Evolutionary conservation across 179 eudicot species (phyloP).

Genomic region (Nepenthes alata): DNA sequence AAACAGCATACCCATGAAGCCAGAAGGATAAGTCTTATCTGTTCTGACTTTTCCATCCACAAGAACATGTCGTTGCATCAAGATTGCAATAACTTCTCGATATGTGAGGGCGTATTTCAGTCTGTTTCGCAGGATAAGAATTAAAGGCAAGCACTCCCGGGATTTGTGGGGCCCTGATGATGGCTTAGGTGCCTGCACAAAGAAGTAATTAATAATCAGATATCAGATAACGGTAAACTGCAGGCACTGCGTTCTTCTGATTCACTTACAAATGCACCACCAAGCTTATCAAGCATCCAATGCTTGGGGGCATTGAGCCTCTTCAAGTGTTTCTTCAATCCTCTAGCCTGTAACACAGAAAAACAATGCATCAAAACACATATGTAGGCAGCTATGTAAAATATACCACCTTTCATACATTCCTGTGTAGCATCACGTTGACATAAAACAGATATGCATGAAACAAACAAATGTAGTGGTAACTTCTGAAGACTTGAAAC

Average conservation of each 20-base stretch:
- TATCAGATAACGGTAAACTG: no score
- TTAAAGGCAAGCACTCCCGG: slow-evolving; percentile 43
- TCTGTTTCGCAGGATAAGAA: slow-evolving; percentile 41
- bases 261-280: slow-evolving; percentile 27
- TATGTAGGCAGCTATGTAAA: no score
- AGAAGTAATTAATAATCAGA: background rate
- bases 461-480: no score
- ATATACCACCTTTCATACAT: no score
- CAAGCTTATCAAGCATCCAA: slow-evolving; percentile 4
- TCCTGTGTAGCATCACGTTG: no score
- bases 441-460: no score
- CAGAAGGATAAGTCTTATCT: slow-evolving; percentile 16
- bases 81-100: slow-evolving; percentile 36
- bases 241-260: no score
- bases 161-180: slow-evolving; percentile 53
- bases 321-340: slow-evolving; percentile 50
- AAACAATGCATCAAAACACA: no score
- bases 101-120: slow-evolving; percentile 43
- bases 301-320: slow-evolving; percentile 3
- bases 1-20: slow-evolving; percentile 38
- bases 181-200: slow-evolving; percentile 44
- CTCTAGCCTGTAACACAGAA: slow-evolving; percentile 28
- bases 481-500: no score
- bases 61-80: slow-evolving; percentile 45
- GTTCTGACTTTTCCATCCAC: slow-evolving; percentile 48